Base-by-base conservation (phyloP, 2,329 filamentous ascomycete genomes). In the Penicillium concentricum region DNA sequence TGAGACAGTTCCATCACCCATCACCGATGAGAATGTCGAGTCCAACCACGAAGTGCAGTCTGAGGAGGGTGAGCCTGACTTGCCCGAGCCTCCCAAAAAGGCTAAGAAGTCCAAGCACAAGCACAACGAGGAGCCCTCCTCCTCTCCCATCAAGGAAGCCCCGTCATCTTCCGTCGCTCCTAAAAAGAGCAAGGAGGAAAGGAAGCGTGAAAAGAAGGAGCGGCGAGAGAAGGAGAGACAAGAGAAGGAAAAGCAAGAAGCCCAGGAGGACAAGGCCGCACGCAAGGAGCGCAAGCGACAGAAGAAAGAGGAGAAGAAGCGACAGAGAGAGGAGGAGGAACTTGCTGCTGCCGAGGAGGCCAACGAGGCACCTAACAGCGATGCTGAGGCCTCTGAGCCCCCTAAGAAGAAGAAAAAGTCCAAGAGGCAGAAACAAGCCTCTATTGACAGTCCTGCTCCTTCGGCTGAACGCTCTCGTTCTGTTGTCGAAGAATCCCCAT, bases 141-240 rank as follows among this genome's bases (percentile, higher is more conserved):
- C 46, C 18, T 18, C 10, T 6, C 20, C 24, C 6, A 7, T 30
- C 10, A 22, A 28, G 12, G 32, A 52, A 38, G 8, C 13, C n/a
- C 39, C 13, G 4, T 46, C 41, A 5, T 54, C 51, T 15, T 43
- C 39, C 2, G 35, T 22, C 13, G 22, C 26, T 18, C 6, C 42
- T 13, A 38, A 51, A 34, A 37, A 54, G 6, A 43, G 38, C 4
- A 16, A 42, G 20, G 45, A 45, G 28, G 55, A 55, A 16, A 41
- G 43, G 20, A 55, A 51, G 45, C 56, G 39, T 13, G 54, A 57
- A 37, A 61, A 45, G 45, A 61, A 50, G n/a, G 51, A 49, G 50
- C 49, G 26, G 10, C 56, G 28, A 34, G 60, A 44, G 48, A 60
- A 51, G 18, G 38, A 58, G 49, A 48, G 37, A 30, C 58, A 56